Evolutionary conservation across 345 rosid species (phyloP).

Genomic region (Alliaria petiolata): DNA sequence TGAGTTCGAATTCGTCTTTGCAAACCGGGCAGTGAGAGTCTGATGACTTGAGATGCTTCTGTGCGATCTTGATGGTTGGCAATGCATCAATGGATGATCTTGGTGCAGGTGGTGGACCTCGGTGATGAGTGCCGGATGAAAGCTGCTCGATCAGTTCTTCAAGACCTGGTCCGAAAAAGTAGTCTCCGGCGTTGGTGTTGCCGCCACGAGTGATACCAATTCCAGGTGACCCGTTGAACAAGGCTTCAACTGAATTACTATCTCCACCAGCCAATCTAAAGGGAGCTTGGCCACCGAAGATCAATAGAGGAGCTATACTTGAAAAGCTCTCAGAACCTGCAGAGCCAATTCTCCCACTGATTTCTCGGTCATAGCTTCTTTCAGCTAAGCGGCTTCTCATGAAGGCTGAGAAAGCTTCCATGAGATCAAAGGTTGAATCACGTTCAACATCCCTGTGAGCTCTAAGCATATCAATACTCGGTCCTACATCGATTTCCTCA

Average conservation of each 20-base stretch:
- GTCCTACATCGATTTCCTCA: constrained; percentile 63
- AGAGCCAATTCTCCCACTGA: constrained; percentile 52
- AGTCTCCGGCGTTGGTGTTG: constrained; percentile 56
- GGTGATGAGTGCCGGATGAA: constrained; percentile 42
- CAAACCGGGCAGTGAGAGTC: constrained; percentile 79
- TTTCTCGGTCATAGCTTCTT: constrained; percentile 46
- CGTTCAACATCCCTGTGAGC: constrained; percentile 48
- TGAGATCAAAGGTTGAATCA: constrained; percentile 49
- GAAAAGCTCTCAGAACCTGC: constrained; percentile 45
- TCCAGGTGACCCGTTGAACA: constrained; percentile 70
- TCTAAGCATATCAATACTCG: constrained; percentile 44
- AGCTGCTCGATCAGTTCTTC: constrained; percentile 78
- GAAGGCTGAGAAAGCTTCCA: constrained; percentile 84
- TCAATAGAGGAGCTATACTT: constrained; percentile 61
- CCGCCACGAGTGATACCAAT: constrained; percentile 70
- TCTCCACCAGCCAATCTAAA: constrained; percentile 46
- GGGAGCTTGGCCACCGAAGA: constrained; percentile 88
- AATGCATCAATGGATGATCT: constrained; percentile 59
- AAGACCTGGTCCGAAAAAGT: constrained; percentile 71
- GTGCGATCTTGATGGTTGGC: constrained; percentile 61
- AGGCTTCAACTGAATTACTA: constrained; percentile 63
- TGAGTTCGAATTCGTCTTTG: constrained; percentile 63
- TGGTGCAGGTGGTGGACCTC: constrained; percentile 76
- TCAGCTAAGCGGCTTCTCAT: constrained; percentile 73
- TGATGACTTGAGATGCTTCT: constrained; percentile 63